Evolutionary conservation across 805 yeast genomes (phyloP).

Genomic region (Spathaspora gorwiae): DNA sequence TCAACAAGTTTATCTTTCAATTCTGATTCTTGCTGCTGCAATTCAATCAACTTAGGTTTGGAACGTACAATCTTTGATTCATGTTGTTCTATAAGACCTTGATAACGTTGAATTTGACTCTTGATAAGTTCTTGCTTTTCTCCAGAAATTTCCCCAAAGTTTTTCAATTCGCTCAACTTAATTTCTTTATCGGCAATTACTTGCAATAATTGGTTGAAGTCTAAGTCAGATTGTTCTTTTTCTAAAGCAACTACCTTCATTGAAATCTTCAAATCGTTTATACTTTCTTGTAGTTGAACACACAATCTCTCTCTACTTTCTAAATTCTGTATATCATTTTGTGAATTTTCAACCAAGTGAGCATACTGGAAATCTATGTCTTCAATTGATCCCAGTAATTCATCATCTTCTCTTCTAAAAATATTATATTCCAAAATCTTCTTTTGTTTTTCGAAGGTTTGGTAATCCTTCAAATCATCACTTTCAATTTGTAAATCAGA

Average conservation of each 20-base stretch:
- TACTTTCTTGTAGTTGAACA: constrained; percentile 39
- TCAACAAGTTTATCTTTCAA: constrained; percentile 36
- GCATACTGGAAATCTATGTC: constrained; percentile 55
- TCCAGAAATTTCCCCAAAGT: constrained; percentile 25
- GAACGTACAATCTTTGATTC: constrained; percentile 31
- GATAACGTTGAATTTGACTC: constrained; percentile 16
- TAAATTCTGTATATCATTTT: constrained; percentile 49
- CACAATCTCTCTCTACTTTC: constrained; percentile 57
- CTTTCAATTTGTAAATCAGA: constrained; percentile 78
- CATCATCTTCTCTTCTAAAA: constrained; percentile 70
- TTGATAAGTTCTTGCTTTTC: constrained; percentile 23
- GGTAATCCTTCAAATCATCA: constrained; percentile 66
- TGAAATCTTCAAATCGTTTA: constrained; percentile 44
- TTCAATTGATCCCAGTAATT: constrained; percentile 57
- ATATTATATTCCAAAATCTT: constrained; percentile 71
- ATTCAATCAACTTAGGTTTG: constrained; percentile 38
- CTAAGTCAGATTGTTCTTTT: constrained; percentile 46
- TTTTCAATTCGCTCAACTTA: constrained; percentile 38
- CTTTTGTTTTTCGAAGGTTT: constrained; percentile 59
- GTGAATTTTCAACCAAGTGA: constrained; percentile 47
- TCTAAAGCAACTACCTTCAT: constrained; percentile 55
- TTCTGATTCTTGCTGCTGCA: constrained; percentile 37
- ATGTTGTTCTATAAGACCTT: constrained; percentile 28
- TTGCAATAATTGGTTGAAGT: constrained; percentile 45
- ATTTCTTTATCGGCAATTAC: constrained; percentile 48